These are phyloP conservation scores for Gentiana dahurica DNA, from an alignment of 257 asterid species.

Conservation along the genomic window DNA sequence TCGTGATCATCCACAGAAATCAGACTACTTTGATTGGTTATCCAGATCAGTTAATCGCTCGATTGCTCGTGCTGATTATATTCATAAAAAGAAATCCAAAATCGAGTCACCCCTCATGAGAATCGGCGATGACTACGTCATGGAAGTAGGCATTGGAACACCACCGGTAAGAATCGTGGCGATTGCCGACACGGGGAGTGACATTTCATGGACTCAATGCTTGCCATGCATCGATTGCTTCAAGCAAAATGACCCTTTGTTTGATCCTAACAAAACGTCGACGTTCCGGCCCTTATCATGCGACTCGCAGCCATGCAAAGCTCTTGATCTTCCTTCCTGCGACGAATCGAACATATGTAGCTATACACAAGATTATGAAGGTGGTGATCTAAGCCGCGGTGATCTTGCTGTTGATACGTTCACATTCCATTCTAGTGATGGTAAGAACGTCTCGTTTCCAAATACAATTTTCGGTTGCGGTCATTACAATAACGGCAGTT, in stretches of 20 bases:
- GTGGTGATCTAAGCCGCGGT: slow-evolving; percentile 24
- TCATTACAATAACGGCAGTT: slow-evolving; percentile 27
- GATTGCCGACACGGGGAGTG: slow-evolving; percentile 59
- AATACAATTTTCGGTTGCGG: slow-evolving; percentile 50
- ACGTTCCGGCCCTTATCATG: slow-evolving; percentile 24
- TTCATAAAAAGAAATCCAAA: background rate
- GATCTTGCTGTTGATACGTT: slow-evolving; percentile 38
- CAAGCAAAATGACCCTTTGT: slow-evolving; percentile 34
- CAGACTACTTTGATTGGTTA: slow-evolving; percentile 19
- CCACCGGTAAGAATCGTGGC: slow-evolving; percentile 36
- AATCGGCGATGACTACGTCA: slow-evolving; percentile 31
- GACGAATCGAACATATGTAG: slow-evolving; percentile 12
- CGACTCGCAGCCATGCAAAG: slow-evolving; percentile 13
- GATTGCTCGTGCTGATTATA: slow-evolving; percentile 21
- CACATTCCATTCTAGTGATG: slow-evolving; percentile 16
- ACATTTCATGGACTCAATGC: slow-evolving; percentile 56
- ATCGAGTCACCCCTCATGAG: slow-evolving; percentile 13
- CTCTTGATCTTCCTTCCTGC: slow-evolving; percentile 8
- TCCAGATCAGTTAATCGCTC: slow-evolving; percentile 22
- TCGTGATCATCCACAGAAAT: slow-evolving; percentile 33
- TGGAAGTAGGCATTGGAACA: slow-evolving; percentile 35
- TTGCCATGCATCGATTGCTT: slow-evolving; percentile 36
- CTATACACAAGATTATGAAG: slow-evolving; percentile 29
- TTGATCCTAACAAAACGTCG: slow-evolving; percentile 21
- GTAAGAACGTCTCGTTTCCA: slow-evolving; percentile 12